A percentile compares a stretch with the other conserved stretches of the same genome.
These are phyloP conservation scores for Sporothrix protearum DNA, from an alignment of 2,329 filamentous ascomycete species.

Conservation along the genomic window DNA sequence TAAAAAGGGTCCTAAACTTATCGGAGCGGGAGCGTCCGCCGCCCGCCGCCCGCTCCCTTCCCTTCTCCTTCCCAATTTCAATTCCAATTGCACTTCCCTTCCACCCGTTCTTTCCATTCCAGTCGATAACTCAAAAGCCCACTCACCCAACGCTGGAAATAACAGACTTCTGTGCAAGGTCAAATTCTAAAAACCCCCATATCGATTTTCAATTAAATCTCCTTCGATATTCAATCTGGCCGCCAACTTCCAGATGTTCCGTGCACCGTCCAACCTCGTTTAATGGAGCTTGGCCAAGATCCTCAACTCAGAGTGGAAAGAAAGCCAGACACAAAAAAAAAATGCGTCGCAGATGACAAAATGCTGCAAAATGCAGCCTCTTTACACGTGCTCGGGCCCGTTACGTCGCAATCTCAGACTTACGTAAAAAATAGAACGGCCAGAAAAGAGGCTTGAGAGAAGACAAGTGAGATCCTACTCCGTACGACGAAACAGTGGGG, in stretches of 20 bases:
- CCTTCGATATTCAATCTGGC: not conserved
- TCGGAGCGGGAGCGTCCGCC: constrained; percentile 20
- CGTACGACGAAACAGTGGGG: not conserved
- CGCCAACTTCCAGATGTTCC: not conserved
- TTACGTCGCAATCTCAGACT: constrained; percentile 16
- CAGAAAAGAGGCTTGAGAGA: not conserved
- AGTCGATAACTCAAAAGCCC: not conserved
- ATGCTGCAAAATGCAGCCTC: not conserved
- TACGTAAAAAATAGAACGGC: constrained; percentile 18
- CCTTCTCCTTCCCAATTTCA: constrained; percentile 3
- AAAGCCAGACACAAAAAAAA: not conserved
- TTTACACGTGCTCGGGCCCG: constrained; percentile 14
- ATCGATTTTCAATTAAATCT: not conserved
- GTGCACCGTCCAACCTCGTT: not conserved
- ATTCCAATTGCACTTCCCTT: not conserved
- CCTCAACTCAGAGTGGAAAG: not conserved
- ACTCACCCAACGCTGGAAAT: not conserved
- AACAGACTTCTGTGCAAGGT: not conserved
- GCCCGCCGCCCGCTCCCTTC: constrained; percentile 18
- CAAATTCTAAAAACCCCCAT: not conserved
- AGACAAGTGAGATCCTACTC: not conserved
- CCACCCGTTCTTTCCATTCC: not conserved
- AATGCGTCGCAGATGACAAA: not conserved
- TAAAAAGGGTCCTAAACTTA: not conserved
- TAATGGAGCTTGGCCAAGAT: not conserved